Conservation (phyloP, 345 rosid genomes). For the Lepidium africanum region DNA sequence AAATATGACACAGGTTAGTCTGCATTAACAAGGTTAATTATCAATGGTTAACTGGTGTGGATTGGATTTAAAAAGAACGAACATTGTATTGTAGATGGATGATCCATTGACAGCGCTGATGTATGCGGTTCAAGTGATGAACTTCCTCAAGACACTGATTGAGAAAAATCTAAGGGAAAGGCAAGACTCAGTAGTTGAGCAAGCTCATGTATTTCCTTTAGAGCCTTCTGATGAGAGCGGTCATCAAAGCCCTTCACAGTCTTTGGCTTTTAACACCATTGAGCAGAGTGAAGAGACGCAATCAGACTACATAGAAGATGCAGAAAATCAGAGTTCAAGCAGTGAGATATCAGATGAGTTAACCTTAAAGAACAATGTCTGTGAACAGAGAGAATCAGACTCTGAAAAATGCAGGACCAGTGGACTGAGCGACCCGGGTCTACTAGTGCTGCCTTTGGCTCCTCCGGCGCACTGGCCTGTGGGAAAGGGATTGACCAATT, state of each 20-base stretch:
- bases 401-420: slow-evolving; percentile 19
- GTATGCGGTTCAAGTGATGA: slow-evolving; percentile 97
- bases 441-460: slow-evolving; percentile 29
- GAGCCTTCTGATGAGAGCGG: slow-evolving; percentile 69
- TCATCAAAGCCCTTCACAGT: slow-evolving; percentile 42
- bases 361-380: neutral
- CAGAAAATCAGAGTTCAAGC: slow-evolving; percentile 16
- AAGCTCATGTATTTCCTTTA: slow-evolving; percentile 28
- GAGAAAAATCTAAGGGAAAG: slow-evolving; percentile 55
- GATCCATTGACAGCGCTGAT: slow-evolving; percentile 92
- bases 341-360: slow-evolving; percentile 26
- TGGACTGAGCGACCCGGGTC: slow-evolving; percentile 35
- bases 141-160: slow-evolving; percentile 80
- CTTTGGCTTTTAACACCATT: slow-evolving; percentile 23
- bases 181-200: slow-evolving; percentile 48
- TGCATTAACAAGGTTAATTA: neutral
- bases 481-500: slow-evolving; percentile 41
- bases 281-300: slow-evolving; percentile 36
- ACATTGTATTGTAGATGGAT: slow-evolving; percentile 55
- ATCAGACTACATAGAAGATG: slow-evolving; percentile 31
- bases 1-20: slow-evolving; percentile 85
- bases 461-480: slow-evolving; percentile 24
- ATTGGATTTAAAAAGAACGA: neutral
- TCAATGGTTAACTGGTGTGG: neutral
- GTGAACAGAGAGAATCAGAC: neutral